Evolutionary conservation across 2,329 filamentous ascomycete genomes (phyloP).

Genomic region (Colletotrichum sp.): DNA sequence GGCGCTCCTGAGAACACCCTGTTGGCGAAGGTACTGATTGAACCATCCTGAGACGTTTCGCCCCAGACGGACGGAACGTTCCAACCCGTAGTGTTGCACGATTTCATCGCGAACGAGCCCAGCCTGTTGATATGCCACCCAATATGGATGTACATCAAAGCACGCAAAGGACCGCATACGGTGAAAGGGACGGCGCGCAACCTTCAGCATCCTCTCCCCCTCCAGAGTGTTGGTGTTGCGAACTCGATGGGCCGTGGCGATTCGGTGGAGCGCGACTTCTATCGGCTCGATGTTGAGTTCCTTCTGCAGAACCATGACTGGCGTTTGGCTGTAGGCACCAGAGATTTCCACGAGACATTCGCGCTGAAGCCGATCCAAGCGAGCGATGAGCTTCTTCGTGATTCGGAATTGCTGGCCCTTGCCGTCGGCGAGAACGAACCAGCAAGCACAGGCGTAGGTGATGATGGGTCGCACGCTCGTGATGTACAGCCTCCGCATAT

Average conservation of each 20-base stretch:
- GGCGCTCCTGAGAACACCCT: background rate
- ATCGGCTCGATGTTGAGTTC: background rate
- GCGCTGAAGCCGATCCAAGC: background rate
- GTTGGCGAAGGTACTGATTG: background rate
- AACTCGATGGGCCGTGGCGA: background rate
- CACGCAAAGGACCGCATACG: background rate
- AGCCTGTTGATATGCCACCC: background rate
- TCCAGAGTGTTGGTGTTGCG: background rate
- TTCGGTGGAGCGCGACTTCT: background rate
- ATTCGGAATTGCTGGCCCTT: background rate
- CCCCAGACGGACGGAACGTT: background rate
- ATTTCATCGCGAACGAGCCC: background rate
- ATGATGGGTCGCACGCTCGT: background rate
- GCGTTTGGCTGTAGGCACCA: background rate
- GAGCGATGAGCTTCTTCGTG: background rate
- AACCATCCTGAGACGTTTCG: background rate
- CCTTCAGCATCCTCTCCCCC: background rate
- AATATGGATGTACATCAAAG: background rate
- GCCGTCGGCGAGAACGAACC: background rate
- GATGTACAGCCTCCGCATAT: background rate
- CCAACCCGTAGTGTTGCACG: background rate
- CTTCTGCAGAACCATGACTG: background rate
- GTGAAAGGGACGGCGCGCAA: background rate
- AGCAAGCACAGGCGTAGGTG: background rate
- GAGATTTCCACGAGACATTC: background rate